Evolutionary conservation across 345 rosid genomes (phyloP).

Genomic region (Clarkia xantiana): DNA sequence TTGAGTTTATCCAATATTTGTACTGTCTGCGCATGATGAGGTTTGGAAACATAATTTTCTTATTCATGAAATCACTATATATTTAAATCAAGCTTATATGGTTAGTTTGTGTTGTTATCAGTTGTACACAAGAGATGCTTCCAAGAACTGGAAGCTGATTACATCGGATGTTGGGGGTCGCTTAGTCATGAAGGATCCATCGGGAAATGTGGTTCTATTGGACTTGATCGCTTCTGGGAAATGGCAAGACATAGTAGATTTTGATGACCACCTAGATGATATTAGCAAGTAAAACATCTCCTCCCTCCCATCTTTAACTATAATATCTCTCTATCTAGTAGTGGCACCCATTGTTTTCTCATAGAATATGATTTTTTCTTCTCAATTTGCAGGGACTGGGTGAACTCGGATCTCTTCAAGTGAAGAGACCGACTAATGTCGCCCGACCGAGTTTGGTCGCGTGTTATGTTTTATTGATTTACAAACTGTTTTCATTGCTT

Average conservation of each 20-base stretch:
- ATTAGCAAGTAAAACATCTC: slow-evolving; percentile 50
- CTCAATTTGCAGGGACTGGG: slow-evolving; percentile 69
- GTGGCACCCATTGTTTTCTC: too few species aligned
- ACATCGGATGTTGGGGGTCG: slow-evolving; percentile 55
- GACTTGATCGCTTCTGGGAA: slow-evolving; percentile 68
- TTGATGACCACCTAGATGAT: slow-evolving; percentile 92
- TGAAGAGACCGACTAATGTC: background rate
- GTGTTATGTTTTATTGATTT: too few species aligned
- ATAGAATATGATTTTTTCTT: background rate
- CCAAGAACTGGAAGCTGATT: slow-evolving; percentile 70
- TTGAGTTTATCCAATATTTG: too few species aligned
- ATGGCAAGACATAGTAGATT: slow-evolving; percentile 72
- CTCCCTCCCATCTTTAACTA: too few species aligned
- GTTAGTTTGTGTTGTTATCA: slow-evolving; percentile 12
- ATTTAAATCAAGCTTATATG: too few species aligned
- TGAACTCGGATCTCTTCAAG: slow-evolving; percentile 75
- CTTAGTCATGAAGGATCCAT: slow-evolving; percentile 62
- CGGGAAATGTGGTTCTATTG: slow-evolving; percentile 49
- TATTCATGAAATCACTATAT: slow-evolving; percentile 1
- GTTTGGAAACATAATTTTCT: too few species aligned
- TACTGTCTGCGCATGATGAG: too few species aligned
- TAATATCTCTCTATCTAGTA: too few species aligned
- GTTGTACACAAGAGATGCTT: slow-evolving; percentile 78
- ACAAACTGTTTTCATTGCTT: too few species aligned
- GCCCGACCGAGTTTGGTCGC: too few species aligned